Conservation (phyloP, 2,329 filamentous ascomycete genomes). For the Cytospora mali region DNA sequence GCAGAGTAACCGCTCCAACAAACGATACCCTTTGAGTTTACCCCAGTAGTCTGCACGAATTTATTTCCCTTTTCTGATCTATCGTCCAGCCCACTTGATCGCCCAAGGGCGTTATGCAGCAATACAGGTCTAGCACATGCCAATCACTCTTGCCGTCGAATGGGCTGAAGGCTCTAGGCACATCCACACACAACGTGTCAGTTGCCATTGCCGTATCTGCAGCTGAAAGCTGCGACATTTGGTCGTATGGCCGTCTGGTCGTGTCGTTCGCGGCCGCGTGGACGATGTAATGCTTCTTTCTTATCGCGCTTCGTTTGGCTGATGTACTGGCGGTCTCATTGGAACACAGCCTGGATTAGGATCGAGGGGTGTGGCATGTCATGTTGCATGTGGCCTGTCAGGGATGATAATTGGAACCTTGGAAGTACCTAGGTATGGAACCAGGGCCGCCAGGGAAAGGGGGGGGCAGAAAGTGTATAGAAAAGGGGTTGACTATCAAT, state of each 20-base stretch:
- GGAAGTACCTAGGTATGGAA: background rate
- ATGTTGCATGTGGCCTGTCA: background rate
- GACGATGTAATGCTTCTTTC: background rate
- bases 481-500: background rate
- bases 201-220: background rate
- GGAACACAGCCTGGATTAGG: background rate
- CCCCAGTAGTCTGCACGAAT: background rate
- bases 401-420: background rate
- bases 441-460: too few species aligned
- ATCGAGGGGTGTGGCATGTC: background rate
- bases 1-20: background rate
- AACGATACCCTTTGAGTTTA: slow-evolving; percentile 24
- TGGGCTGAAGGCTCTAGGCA: background rate
- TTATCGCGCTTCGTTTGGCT: background rate
- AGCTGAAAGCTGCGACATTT: background rate
- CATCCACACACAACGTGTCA: background rate
- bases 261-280: background rate
- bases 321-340: background rate
- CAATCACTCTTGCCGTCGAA: background rate
- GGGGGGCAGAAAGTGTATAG: too few species aligned
- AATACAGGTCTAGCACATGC: background rate
- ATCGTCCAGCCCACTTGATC: too few species aligned
- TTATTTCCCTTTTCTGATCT: background rate
- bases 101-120: too few species aligned
- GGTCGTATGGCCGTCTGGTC: background rate